Conservation (phyloP, 257 asterid species). For the Voacanga thouarsii region DNA sequence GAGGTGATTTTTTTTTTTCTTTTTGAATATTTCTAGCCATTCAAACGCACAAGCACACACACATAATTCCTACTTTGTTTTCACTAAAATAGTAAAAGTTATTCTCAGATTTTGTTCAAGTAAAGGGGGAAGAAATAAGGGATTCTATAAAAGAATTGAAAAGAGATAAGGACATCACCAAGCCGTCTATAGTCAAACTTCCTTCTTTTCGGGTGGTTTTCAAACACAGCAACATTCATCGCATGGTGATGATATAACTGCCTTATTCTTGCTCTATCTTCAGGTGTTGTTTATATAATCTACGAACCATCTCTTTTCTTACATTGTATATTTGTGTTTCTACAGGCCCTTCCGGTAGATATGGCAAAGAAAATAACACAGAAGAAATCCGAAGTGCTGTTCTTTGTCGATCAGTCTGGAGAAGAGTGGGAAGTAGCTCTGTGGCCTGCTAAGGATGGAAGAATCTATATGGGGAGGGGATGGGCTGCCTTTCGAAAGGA, state of each 20-base stretch:
- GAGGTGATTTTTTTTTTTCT: background rate
- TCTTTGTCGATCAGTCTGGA: background rate
- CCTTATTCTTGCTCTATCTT: background rate
- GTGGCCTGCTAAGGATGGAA: background rate
- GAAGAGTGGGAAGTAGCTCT: background rate
- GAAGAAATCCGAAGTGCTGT: background rate
- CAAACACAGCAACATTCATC: background rate
- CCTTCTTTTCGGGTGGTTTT: background rate
- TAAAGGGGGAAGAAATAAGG: background rate
- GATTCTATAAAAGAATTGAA: background rate
- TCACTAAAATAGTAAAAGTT: background rate
- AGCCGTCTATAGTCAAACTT: background rate
- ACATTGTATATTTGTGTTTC: background rate
- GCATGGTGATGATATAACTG: background rate
- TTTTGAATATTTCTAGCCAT: background rate
- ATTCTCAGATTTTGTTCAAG: background rate
- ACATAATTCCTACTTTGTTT: background rate
- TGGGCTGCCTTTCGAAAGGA: background rate
- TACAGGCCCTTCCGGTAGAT: background rate
- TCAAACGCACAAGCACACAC: background rate
- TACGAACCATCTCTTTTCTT: background rate
- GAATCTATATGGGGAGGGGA: background rate
- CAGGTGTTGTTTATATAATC: no score
- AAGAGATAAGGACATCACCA: background rate
- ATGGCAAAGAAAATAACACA: background rate